These are phyloP conservation scores for Naganishia vishniacii DNA, from an alignment of 768 basidiomycete genomes.

Conservation along the genomic window DNA sequence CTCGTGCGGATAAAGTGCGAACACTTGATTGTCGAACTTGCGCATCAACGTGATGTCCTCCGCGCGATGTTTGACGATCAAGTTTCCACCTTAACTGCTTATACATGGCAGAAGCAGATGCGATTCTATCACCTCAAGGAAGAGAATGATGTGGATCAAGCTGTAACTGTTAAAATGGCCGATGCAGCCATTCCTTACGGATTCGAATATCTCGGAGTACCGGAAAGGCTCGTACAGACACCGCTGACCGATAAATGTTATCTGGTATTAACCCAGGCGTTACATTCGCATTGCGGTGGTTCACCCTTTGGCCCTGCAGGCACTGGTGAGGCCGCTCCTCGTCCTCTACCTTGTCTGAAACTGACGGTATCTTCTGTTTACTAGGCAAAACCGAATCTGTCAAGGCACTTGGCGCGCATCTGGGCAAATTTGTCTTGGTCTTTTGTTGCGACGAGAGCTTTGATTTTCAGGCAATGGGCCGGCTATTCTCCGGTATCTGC, in stretches of 20 bases:
- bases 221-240: conserved; percentile 94
- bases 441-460: conserved; percentile 99
- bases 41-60: conserved; percentile 93
- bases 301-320: conserved; percentile 98
- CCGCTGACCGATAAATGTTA: conserved; percentile 96
- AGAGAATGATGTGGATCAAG: conserved; percentile 69
- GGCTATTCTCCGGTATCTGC: conserved; percentile 96
- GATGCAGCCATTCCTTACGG: conserved; percentile 93
- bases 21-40: conserved; percentile 95
- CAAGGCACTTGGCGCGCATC: conserved; percentile 93
- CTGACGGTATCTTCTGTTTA: conserved; percentile 29
- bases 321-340: conserved; percentile 59
- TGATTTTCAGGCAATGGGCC: conserved; percentile 99
- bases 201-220: conserved; percentile 97
- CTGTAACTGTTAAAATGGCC: conserved; percentile 74
- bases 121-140: conserved; percentile 81
- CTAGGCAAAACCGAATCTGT: conserved; percentile 97
- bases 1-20: conserved; percentile 97
- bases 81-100: conserved; percentile 63
- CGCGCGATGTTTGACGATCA: conserved; percentile 67
- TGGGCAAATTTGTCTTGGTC: conserved; percentile 98
- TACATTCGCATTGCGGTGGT: conserved; percentile 90
- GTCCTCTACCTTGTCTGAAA: conserved; percentile 10
- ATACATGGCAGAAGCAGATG: conserved; percentile 97
- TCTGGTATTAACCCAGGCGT: conserved; percentile 88